phyloP scores from a whole-genome alignment of 2,329 filamentous ascomycete species.

The Colletotrichum horii region DNA sequence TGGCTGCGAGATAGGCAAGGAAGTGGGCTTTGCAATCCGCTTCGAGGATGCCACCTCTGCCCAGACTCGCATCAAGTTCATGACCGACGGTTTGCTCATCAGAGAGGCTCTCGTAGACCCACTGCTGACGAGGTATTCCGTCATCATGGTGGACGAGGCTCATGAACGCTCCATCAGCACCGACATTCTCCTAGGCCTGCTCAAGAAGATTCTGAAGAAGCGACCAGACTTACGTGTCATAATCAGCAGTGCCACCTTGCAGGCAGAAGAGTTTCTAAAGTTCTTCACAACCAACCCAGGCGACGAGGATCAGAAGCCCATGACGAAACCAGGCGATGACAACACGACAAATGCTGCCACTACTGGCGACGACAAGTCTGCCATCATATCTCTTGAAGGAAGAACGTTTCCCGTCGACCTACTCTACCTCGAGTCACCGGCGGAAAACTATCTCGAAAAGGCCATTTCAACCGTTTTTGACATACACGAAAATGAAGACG shows the following conservation, averaged over 20 bases:
- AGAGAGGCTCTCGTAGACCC: conserved; percentile 94
- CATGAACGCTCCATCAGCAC: conserved; percentile 94
- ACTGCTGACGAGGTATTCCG: conserved; percentile 85
- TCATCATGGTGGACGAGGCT: conserved; percentile 97
- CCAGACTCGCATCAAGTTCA: conserved; percentile 87
- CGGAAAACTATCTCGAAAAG: conserved; percentile 86
- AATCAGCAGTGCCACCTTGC: conserved; percentile 90
- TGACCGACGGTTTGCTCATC: conserved; percentile 91
- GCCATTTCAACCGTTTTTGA: conserved; percentile 85
- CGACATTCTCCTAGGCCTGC: conserved; percentile 84
- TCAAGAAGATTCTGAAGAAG: conserved; percentile 88
- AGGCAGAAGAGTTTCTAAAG: conserved; percentile 82
- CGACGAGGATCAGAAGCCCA: conserved; percentile 26
- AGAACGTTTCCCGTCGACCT: conserved; percentile 88
- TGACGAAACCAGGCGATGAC: conserved; percentile 27
- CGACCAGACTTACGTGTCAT: conserved; percentile 85
- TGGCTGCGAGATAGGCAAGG: conserved; percentile 83
- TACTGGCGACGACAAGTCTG: conserved; percentile 31
- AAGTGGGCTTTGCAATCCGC: conserved; percentile 90
- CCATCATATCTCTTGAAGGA: conserved; percentile 84
- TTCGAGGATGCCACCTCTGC: conserved; percentile 92
- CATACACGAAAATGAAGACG: conserved; percentile 80
- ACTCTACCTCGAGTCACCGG: conserved; percentile 77
- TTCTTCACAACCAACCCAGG: conserved; percentile 66
- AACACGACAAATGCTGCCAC: neutral